Base-by-base conservation (phyloP, 2,329 filamentous ascomycete genomes). In the Nemania bipapillata region DNA sequence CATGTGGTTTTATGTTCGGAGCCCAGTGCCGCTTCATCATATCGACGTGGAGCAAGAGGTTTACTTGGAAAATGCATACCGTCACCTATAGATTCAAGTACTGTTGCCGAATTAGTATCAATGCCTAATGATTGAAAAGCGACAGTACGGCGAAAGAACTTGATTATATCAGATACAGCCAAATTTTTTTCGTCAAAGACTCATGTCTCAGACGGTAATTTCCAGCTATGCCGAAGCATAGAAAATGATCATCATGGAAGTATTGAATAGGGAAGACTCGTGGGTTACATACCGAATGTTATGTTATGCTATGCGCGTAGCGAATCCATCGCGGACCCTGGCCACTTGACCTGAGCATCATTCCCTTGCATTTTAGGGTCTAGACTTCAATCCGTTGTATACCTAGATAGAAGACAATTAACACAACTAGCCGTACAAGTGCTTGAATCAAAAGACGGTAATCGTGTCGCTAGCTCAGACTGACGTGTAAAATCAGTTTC, bases 1-100 rank as follows among this genome's bases (percentile, higher is more conserved):
- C 93, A 89, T 89, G 84, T 81, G 80, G 49, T 78, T 79, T 81
- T 78, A 82, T 80, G 76, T 85, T 85, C 93, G 91, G 94, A 95
- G 94, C 94, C 94, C 94, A 97, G 94, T 97, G 94, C 94, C 92
- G 83, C 86, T 92, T 93, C 92, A 94, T 95, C 92, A 92, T 89
- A 75, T 77, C 79, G 83, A 74, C 72, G 58, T 49, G 57, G 45
- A 32, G 53, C 45, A n/a, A n/a, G 56, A 65, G 69, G 70, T 72
- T 68, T 55, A 61, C 68, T 52, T 59, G 68, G 69, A 73, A 68
- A 76, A 79, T 77, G 80, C 74, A 66, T 75, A 77, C 75, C 73
- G 55, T 71, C 65, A 26, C 24, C 30, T 56, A 28, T 8, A 49
- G 30, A 55, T 30, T 24, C 30, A 6, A 12, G 42, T 32, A 52